Evolutionary conservation across 202 grass and related monocot genomes (phyloP), one percentile per base, ranked within the genome.

Genomic region (Elaeis oleifera): DNA sequence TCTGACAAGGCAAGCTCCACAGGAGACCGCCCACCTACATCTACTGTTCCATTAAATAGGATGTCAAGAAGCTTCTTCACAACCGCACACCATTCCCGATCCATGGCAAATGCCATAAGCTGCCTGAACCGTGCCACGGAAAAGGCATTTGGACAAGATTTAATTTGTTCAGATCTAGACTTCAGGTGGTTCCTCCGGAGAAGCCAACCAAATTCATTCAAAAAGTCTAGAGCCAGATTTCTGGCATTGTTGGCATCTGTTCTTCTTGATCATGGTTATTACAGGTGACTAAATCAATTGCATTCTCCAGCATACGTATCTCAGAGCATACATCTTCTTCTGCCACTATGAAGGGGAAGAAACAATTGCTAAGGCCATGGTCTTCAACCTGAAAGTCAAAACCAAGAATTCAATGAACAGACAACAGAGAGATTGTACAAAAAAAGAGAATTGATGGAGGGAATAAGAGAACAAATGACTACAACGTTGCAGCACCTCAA

Each of bases 121-220:
- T 76, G 82, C 55, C 80, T 83, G 70, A 97, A 97, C 52, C 88
- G 76, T 63, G 58, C 55, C 62, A 97, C 70, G 49, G 81, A 32
- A 75, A 89, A 86, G 19, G 56, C 3, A 50, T 70, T 62, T 72
- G 23, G 15, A 72, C 52, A 60, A 18, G 52, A 52, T 57, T 77
- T 78, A 28, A 18, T 68, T 59, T 61, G 59, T 17, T 85, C 64
- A 50, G 63, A 71, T 65, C 55, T 64, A 53, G 80, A 86, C 31
- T 71, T 76, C 32, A 28, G 44, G 64, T 85, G 79, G 49, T 65
- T 81, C 78, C 78, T 89, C 36, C 80, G 85, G 74, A 99, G 80
- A 69, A 99, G 85, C 95, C 95, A 99, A 7, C 95, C 95, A 16
- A 99, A 72, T 61, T 99, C 95, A 68, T 99, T 86, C 68, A 99